Percentiles rank a stretch among this genome's conserved stretches.
Conservation (phyloP, 1,284 basidiomycete genomes). For the Fistulina hepatica region DNA sequence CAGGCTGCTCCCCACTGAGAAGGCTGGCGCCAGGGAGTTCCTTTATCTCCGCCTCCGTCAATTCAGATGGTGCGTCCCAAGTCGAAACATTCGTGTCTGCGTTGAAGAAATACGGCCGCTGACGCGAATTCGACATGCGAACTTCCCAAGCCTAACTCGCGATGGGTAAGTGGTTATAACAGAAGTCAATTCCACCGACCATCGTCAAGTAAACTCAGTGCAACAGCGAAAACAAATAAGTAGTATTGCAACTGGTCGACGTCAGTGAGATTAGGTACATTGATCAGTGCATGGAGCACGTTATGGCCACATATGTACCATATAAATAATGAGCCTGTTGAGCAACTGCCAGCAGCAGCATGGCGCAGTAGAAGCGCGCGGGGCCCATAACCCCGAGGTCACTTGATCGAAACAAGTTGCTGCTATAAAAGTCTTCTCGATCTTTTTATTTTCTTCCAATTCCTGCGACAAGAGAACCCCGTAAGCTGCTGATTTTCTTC, state of each 20-base stretch:
- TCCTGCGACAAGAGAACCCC: too few relatives aligned
- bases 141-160: slow-evolving; percentile 85
- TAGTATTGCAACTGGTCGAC: too few relatives aligned
- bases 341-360: too few relatives aligned
- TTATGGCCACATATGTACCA: too few relatives aligned
- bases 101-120: slow-evolving; percentile 88
- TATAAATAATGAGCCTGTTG: not conserved
- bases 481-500: too few relatives aligned
- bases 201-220: too few relatives aligned
- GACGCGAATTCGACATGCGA: slow-evolving; percentile 71
- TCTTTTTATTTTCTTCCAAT: slow-evolving; percentile 1
- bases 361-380: slow-evolving; percentile 2
- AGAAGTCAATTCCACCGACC: too few relatives aligned
- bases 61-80: slow-evolving; percentile 73
- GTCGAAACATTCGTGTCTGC: slow-evolving; percentile 54
- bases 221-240: too few relatives aligned
- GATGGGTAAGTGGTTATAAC: too few relatives aligned
- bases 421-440: not conserved
- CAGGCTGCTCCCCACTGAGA: slow-evolving; percentile 20
- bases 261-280: too few relatives aligned
- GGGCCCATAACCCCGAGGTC: slow-evolving; percentile 2
- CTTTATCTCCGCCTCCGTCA: slow-evolving; percentile 53
- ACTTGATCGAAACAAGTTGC: slow-evolving; percentile 3
- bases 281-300: too few relatives aligned
- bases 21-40: slow-evolving; percentile 62